Percentiles rank a stretch among this genome's conserved stretches.
phyloP scores from a whole-genome alignment of 1,284 basidiomycete species.

The Cryptococcus sp. region DNA sequence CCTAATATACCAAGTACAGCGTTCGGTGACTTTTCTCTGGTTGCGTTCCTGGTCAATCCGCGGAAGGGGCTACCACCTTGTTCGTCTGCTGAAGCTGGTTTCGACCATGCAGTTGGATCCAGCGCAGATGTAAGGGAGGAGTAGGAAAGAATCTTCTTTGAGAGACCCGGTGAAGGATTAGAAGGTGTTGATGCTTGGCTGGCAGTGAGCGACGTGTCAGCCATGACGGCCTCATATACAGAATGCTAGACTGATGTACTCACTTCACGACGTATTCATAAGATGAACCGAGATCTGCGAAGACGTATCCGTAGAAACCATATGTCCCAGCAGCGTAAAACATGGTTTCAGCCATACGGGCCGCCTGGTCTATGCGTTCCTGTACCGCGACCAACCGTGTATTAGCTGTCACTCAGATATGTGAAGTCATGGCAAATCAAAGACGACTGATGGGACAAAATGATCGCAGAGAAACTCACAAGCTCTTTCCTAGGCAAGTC shows the following conservation, averaged over 20 bases:
- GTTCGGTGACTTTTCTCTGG: slow-evolving; percentile 74
- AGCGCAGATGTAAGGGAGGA: slow-evolving; percentile 67
- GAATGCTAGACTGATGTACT: slow-evolving; percentile 43
- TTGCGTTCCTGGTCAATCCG: slow-evolving; percentile 67
- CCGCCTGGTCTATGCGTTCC: slow-evolving; percentile 74
- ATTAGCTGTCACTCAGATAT: not conserved
- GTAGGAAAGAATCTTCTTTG: slow-evolving; percentile 68
- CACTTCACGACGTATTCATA: slow-evolving; percentile 84
- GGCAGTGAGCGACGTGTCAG: not conserved
- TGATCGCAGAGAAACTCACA: slow-evolving; percentile 59
- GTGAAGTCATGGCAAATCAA: not conserved
- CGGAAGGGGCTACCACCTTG: slow-evolving; percentile 62
- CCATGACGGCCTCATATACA: not conserved
- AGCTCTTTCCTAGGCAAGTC: slow-evolving; percentile 69
- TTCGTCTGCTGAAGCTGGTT: slow-evolving; percentile 15
- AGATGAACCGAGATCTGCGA: slow-evolving; percentile 76
- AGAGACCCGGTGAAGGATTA: slow-evolving; percentile 56
- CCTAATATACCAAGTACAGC: slow-evolving; percentile 71
- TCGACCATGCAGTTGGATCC: slow-evolving; percentile 48
- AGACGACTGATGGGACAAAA: not conserved
- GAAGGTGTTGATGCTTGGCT: slow-evolving; percentile 11
- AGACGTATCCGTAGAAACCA: slow-evolving; percentile 91
- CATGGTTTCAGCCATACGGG: slow-evolving; percentile 68
- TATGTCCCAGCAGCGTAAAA: slow-evolving; percentile 88
- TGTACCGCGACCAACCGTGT: slow-evolving; percentile 43